A percentile compares a stretch with the other conserved stretches of the same genome.
Conservation (phyloP, 305 asterid genomes). For the Euphrasia arctica region DNA sequence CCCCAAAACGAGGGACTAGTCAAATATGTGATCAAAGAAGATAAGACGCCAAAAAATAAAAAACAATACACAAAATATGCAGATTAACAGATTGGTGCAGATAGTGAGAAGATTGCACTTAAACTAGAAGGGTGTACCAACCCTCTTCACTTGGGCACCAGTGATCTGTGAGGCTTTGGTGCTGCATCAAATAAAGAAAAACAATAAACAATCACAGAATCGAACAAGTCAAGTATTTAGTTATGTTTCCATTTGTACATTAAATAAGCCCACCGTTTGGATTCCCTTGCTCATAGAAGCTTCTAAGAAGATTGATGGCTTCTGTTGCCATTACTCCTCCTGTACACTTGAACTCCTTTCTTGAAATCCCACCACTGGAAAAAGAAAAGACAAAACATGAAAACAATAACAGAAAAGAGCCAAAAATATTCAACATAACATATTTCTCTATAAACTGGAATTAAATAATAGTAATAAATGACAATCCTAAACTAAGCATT, state of each 20-base stretch:
- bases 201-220: constrained; percentile 7
- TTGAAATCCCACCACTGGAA: constrained; percentile 35
- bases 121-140: constrained; percentile 10
- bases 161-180: constrained; percentile 66
- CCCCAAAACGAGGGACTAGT: neutral
- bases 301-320: constrained; percentile 61
- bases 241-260: neutral
- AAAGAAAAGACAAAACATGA: neutral
- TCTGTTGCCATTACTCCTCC: constrained; percentile 85
- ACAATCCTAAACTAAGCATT: neutral
- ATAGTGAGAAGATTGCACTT: constrained; percentile 23
- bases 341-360: constrained; percentile 59
- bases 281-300: constrained; percentile 94
- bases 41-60: neutral
- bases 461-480: neutral
- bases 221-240: neutral
- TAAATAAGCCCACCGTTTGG: constrained; percentile 65
- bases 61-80: neutral
- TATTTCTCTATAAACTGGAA: neutral
- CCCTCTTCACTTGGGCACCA: constrained; percentile 31
- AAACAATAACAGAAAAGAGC: neutral
- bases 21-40: constrained; percentile 12
- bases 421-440: too few relatives aligned
- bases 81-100: constrained; percentile 16
- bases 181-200: constrained; percentile 38